Conservation (phyloP, 768 basidiomycete species). For the Pisolithus sp. region DNA sequence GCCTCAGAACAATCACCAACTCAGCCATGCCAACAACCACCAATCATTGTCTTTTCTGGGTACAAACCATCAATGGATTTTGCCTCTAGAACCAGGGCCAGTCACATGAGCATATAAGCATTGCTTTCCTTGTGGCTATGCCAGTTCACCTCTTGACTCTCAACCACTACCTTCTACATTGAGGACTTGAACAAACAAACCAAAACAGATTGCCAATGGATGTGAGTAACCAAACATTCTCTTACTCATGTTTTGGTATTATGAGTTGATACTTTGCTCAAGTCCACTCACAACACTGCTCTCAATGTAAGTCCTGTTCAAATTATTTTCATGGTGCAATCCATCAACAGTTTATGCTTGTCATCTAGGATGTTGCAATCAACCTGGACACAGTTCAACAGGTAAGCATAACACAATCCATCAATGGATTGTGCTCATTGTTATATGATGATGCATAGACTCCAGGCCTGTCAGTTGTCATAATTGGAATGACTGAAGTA, state of each 20-base stretch:
- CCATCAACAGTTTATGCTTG: neutral
- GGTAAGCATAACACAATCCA: too few relatives aligned
- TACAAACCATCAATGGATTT: too few relatives aligned
- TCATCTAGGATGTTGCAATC: neutral
- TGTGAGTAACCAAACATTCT: neutral
- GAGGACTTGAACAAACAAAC: neutral
- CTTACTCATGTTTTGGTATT: neutral
- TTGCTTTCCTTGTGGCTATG: neutral
- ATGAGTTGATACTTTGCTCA: neutral
- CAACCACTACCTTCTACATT: neutral
- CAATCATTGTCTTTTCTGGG: too few relatives aligned
- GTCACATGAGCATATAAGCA: too few relatives aligned
- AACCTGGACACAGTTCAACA: too few relatives aligned
- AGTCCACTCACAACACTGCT: neutral
- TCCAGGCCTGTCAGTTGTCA: too few relatives aligned
- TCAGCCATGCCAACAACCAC: too few relatives aligned
- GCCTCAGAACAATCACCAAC: too few relatives aligned
- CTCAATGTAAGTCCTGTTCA: neutral
- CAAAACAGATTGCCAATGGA: neutral
- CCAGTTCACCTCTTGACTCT: neutral
- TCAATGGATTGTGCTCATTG: too few relatives aligned
- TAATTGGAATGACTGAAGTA: too few relatives aligned
- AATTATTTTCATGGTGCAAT: neutral
- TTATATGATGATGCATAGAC: too few relatives aligned
- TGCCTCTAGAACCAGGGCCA: too few relatives aligned